A percentile compares a stretch with the other conserved stretches of the same genome.
These are phyloP conservation scores for Pestalotiopsis sp. DNA, from an alignment of 2,329 filamentous ascomycete species.

Conservation along the genomic window DNA sequence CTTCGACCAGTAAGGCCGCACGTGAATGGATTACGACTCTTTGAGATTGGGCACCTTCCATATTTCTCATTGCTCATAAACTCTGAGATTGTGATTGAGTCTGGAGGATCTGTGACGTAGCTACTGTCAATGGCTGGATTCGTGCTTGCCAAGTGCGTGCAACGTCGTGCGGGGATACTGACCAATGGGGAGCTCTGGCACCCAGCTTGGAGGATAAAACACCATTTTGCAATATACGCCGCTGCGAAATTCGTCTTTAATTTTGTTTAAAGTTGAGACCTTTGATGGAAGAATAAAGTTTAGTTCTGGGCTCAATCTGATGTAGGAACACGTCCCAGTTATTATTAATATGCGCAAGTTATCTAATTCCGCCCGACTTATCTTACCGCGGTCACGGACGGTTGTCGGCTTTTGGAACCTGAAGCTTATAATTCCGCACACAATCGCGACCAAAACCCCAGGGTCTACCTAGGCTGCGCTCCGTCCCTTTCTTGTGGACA, in stretches of 20 bases:
- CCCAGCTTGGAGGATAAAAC: constrained; percentile 15
- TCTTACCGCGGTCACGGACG: not conserved
- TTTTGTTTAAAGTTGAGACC: not conserved
- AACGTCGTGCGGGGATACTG: not conserved
- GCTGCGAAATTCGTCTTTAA: not conserved
- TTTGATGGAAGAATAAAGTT: not conserved
- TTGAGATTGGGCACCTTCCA: constrained; percentile 59
- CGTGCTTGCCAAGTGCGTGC: not conserved
- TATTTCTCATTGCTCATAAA: constrained; percentile 71
- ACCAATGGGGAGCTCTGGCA: constrained; percentile 17
- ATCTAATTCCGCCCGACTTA: not conserved
- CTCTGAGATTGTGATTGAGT: constrained; percentile 65
- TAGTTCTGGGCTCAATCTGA: not conserved
- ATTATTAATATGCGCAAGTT: too few species aligned
- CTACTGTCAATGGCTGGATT: not conserved
- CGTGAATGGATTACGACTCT: constrained; percentile 66
- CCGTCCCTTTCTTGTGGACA: not conserved
- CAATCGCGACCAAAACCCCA: not conserved
- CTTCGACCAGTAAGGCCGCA: constrained; percentile 68
- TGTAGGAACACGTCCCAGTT: too few species aligned
- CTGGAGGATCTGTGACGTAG: constrained; percentile 45
- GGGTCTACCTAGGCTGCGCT: not conserved
- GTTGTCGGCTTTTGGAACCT: not conserved
- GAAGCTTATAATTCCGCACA: not conserved
- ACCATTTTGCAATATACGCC: constrained; percentile 10